These are phyloP conservation scores for Omphalotus olearius DNA, from an alignment of 1,284 basidiomycete genomes.

Conservation along the genomic window DNA sequence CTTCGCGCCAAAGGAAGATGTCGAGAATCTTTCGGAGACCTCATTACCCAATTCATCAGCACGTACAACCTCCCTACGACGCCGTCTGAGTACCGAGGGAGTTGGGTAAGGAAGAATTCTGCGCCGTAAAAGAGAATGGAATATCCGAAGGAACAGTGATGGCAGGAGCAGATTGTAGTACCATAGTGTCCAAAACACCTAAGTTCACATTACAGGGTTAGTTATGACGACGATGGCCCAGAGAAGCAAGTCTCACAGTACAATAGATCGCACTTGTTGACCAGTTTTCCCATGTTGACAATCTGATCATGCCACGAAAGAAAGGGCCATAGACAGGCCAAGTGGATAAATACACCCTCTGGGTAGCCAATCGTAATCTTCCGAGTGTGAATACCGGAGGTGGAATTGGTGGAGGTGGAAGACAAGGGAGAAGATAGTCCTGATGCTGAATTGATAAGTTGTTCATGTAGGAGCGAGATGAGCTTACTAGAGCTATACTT, in stretches of 20 bases:
- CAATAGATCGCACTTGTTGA: conserved; percentile 46
- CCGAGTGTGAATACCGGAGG: conserved; percentile 48
- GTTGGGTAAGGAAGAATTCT: conserved; percentile 53
- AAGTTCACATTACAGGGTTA: neutral
- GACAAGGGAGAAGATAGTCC: conserved; percentile 40
- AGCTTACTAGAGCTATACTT: conserved; percentile 36
- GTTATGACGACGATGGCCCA: conserved; percentile 8
- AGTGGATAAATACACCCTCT: conserved; percentile 51
- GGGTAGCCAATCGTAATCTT: conserved; percentile 45
- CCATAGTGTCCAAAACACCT: conserved; percentile 67
- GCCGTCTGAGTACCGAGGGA: conserved; percentile 45
- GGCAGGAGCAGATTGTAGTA: conserved; percentile 52
- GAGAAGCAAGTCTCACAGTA: conserved; percentile 32
- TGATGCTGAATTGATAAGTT: conserved; percentile 20
- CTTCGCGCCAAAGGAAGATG: conserved; percentile 41
- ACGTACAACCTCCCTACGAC: conserved; percentile 40
- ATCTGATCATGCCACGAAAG: conserved; percentile 29
- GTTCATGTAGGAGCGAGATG: neutral
- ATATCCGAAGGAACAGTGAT: conserved; percentile 41
- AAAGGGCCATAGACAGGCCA: conserved; percentile 48
- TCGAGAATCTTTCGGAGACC: conserved; percentile 39
- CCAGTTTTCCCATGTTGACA: conserved; percentile 56
- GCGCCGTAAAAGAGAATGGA: conserved; percentile 45
- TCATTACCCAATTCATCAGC: conserved; percentile 51
- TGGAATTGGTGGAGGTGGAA: conserved; percentile 36